These are phyloP conservation scores for Coemansia sp. DNA, from an alignment of 192 early-diverging fungal genomes.

Conservation along the genomic window DNA sequence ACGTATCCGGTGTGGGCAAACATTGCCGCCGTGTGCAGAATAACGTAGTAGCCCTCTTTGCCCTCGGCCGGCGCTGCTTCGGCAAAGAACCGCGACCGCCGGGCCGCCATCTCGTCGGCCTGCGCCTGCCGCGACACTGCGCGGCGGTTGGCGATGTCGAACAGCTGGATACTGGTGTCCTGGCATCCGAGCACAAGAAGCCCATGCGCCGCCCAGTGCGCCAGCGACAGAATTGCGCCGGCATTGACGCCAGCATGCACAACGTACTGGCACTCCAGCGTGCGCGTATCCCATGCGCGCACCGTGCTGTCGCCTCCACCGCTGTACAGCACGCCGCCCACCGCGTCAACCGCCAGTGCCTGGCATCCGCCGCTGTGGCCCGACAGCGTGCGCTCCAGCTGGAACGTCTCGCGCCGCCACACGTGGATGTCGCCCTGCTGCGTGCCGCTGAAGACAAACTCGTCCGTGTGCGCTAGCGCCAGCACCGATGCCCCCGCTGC, in stretches of 20 bases:
- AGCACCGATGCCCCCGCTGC: conserved; percentile 55
- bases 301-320: conserved; percentile 70
- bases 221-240: conserved; percentile 69
- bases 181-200: conserved; percentile 73
- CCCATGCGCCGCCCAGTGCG: conserved; percentile 57
- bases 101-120: conserved; percentile 19
- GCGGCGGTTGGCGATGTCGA: conserved; percentile 36
- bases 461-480: conserved; percentile 60
- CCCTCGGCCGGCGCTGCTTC: conserved; percentile 16
- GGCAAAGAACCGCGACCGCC: conserved; percentile 45
- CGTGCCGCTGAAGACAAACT: conserved; percentile 67
- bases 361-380: conserved; percentile 42
- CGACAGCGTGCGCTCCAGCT: conserved; percentile 41
- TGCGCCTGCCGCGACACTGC: conserved; percentile 2
- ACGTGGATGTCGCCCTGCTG: conserved; percentile 68
- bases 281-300: conserved; percentile 67
- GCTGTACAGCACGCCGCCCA: conserved; percentile 21
- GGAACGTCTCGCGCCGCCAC: conserved; percentile 59
- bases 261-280: conserved; percentile 61
- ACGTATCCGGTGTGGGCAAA: conserved; percentile 78
- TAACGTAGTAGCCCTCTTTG: conserved; percentile 51
- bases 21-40: conserved; percentile 58
- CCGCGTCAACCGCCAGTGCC: conserved; percentile 18
- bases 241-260: conserved; percentile 71
- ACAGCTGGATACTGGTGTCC: conserved; percentile 73